Base-by-base conservation (phyloP, 345 rosid genomes). In the Aurinia saxatilis region DNA sequence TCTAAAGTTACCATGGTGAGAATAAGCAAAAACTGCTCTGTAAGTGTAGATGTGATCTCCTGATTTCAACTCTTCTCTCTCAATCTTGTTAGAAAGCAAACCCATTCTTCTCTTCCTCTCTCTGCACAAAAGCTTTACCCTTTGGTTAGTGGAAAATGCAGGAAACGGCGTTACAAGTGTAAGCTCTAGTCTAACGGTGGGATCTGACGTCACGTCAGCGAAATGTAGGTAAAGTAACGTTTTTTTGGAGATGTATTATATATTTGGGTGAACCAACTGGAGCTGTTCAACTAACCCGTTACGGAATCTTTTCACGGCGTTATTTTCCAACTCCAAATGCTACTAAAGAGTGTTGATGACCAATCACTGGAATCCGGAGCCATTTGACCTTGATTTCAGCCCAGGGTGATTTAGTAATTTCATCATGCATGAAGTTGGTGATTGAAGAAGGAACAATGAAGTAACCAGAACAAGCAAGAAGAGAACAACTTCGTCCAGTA, bases 21-120 rank as follows among this genome's bases (percentile, higher is more conserved):
- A 90, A 72, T 93, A 90, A 64, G 99, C 62, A 74, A 90, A 93
- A 35, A 93, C 79, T 38, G 95, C 99, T 68, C 96, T 80, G 82
- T 93, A 93, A 77, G 96, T 84, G 80, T 93, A 93, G 78, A 93
- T 84, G 61, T 93, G 97, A 75, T 90, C 96, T 29, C 99, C 99
- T 23, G 97, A 72, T 36, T 73, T 84, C 76, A 93, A 65, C 73
- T 83, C 95, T 72, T 66, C 72, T 65, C 83, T 82, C 70, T 87
- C 97, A 25, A 79, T 78, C 76, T 82, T 83, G 80, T 93, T 81
- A 33, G 80, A 85, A 21, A 93, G 79, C 74, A 93, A 65, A 57
- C 99, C 99, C 99, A 93, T 93, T 29, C 50, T 15, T 40, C 51
- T 33, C 56, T 40, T 5, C 6, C 61, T 19, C 11, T 29, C 64